A percentile compares a stretch with the other conserved stretches of the same genome.
These are phyloP conservation scores for Monosporascus sp. DNA, from an alignment of 2,329 filamentous ascomycete genomes.

Conservation along the genomic window DNA sequence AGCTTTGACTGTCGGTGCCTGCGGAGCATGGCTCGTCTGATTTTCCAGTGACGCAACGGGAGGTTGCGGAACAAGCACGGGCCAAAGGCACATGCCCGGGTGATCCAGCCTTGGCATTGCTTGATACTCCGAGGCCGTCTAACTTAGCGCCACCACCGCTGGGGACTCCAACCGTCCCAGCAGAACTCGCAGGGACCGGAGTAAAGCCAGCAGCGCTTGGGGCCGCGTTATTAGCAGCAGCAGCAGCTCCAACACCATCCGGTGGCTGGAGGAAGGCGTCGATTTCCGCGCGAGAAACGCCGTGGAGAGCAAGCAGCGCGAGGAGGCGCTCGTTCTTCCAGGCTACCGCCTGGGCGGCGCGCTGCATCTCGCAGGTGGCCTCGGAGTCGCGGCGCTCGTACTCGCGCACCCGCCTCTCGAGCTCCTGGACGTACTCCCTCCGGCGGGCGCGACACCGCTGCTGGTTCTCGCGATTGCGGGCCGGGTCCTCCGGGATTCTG, in stretches of 20 bases:
- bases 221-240: not conserved
- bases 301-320: conserved; percentile 34
- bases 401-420: conserved; percentile 41
- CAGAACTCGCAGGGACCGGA: not conserved
- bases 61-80: no score
- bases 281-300: conserved; percentile 33
- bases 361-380: conserved; percentile 49
- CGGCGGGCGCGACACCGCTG: conserved; percentile 46
- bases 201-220: not conserved
- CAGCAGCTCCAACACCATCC: conserved; percentile 18
- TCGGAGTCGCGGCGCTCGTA: conserved; percentile 43
- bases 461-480: conserved; percentile 42
- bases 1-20: no score
- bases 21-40: no score
- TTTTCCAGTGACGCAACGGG: no score
- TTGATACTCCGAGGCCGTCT: no score
- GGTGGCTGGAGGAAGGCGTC: conserved; percentile 34
- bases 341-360: conserved; percentile 43
- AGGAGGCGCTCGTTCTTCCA: conserved; percentile 42
- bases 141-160: no score
- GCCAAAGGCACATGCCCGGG: no score
- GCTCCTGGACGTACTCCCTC: conserved; percentile 42
- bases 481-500: conserved; percentile 12
- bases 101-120: no score
- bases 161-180: no score